A percentile compares a stretch with the other conserved stretches of the same genome.
phyloP scores from a whole-genome alignment of 2,329 filamentous ascomycete species.

The Anthostomella pinea region DNA sequence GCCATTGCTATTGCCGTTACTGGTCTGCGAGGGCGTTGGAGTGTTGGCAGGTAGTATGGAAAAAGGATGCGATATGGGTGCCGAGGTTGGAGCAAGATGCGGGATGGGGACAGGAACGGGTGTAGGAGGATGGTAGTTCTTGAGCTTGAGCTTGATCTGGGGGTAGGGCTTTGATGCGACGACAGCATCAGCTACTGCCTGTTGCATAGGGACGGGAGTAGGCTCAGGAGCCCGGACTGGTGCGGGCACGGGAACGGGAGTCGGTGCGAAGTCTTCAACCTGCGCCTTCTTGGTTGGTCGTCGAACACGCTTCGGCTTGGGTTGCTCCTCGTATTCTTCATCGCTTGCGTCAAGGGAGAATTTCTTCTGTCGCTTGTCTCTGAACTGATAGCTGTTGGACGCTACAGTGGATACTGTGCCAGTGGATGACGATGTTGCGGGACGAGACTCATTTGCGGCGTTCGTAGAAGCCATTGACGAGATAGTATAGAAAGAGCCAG shows the following conservation, averaged over 20 bases:
- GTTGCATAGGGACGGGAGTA: constrained; percentile 4
- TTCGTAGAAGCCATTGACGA: constrained; percentile 34
- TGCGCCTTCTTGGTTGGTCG: constrained; percentile 29
- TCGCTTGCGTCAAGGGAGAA: constrained; percentile 49
- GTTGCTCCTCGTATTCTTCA: constrained; percentile 31
- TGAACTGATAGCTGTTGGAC: constrained; percentile 51
- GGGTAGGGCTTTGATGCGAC: constrained; percentile 17
- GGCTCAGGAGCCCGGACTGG: constrained; percentile 9
- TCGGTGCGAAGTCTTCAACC: constrained; percentile 17
- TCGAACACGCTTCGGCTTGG: constrained; percentile 29
- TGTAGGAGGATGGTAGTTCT: constrained; percentile 26
- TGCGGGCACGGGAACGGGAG: constrained; percentile 4
- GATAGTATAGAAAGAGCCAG: constrained; percentile 38
- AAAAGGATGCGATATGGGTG: constrained; percentile 16
- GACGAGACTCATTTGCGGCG: constrained; percentile 46
- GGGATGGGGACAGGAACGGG: constrained; percentile 1
- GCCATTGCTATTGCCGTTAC: constrained; percentile 11
- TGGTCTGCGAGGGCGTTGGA: neutral
- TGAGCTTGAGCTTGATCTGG: constrained; percentile 36
- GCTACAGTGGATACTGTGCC: constrained; percentile 47
- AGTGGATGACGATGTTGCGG: constrained; percentile 52
- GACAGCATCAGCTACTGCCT: neutral
- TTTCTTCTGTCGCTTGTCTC: constrained; percentile 53
- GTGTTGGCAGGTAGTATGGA: constrained; percentile 12
- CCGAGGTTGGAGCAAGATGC: constrained; percentile 7